Conservation (phyloP, 495 filamentous ascomycete species). For the Talaromyces liani region DNA sequence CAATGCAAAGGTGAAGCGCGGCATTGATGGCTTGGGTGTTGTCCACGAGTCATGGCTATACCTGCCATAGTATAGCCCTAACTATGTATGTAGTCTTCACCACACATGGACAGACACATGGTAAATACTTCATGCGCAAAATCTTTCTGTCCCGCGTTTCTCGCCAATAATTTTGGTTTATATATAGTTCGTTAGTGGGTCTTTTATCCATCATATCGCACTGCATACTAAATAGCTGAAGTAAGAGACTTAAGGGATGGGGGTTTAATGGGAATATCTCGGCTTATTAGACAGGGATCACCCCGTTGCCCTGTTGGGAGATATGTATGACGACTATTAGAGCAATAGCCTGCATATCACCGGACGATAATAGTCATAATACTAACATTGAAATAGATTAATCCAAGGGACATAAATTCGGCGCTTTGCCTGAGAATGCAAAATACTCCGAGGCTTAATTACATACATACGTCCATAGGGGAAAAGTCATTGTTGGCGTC, state of each 20-base stretch:
- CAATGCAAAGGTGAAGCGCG: neutral
- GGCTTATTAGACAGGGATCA: neutral
- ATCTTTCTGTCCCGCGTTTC: neutral
- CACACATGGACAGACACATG: neutral
- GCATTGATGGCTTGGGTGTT: neutral
- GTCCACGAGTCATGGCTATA: neutral
- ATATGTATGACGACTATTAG: neutral
- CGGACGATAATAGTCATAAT: no score
- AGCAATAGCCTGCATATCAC: no score
- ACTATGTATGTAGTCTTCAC: neutral
- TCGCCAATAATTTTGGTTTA: neutral
- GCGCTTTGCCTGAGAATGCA: neutral
- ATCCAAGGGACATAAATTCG: neutral
- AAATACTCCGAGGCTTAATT: neutral
- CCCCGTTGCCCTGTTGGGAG: neutral
- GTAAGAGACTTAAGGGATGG: no score
- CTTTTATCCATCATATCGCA: neutral
- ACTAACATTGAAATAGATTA: no score
- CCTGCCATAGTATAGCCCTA: neutral
- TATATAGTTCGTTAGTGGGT: neutral
- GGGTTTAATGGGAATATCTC: no score
- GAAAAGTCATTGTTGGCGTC: neutral
- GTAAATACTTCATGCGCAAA: neutral
- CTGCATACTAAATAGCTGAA: no score
- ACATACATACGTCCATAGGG: no score